Evolutionary conservation across 441 rosid species (phyloP).

Genomic region (Theobroma grandiflorum): DNA sequence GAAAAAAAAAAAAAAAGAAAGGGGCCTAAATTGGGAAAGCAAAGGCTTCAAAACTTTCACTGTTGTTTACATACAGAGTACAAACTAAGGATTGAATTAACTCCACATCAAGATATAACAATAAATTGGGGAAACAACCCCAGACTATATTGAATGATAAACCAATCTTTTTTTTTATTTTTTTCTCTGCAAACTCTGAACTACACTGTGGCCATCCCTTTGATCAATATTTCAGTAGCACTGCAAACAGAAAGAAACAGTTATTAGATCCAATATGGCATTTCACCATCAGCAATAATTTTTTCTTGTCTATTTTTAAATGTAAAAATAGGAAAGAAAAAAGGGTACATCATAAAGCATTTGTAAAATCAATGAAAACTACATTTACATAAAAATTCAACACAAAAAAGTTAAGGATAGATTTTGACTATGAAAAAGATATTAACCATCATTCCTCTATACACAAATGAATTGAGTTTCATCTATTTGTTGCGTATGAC

Average conservation of each 20-base stretch:
- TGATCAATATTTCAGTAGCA: neutral
- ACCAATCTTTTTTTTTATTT: neutral
- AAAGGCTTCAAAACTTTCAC: neutral
- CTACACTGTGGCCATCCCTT: slow-evolving; percentile 3
- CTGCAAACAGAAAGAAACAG: neutral
- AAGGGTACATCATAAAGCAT: neutral
- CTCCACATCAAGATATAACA: neutral
- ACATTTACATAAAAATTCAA: neutral
- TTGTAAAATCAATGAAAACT: neutral
- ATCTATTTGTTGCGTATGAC: too few species aligned
- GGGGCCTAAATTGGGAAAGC: neutral
- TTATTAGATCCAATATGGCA: neutral
- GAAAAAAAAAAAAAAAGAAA: too few species aligned
- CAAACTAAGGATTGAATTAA: neutral
- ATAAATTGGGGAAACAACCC: neutral
- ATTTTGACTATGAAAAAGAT: neutral
- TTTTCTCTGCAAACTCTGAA: neutral
- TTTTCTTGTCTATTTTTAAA: neutral
- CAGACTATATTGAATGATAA: neutral
- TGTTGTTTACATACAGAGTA: neutral
- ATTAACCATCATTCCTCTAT: too few species aligned
- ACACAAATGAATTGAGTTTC: too few species aligned
- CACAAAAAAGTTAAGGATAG: neutral
- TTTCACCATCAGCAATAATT: slow-evolving; percentile 10
- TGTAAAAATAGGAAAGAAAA: neutral